A percentile compares a stretch with the other conserved stretches of the same genome.
Evolutionary conservation across 305 asterid genomes (phyloP).

Genomic region (Solanum hybrid): DNA sequence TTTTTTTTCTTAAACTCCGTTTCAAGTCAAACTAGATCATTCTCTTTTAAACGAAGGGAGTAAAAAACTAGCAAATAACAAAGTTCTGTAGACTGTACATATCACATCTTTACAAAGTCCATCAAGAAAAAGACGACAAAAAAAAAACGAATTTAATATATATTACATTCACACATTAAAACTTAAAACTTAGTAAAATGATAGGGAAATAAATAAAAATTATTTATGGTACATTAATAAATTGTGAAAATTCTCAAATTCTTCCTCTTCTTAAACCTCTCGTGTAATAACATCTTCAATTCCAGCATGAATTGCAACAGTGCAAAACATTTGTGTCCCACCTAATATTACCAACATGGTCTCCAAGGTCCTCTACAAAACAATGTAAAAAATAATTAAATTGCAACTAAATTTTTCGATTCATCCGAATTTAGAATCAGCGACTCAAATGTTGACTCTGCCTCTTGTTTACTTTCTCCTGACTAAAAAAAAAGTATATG

Average conservation of each 20-base stretch:
- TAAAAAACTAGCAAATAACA: not conserved
- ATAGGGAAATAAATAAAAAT: not conserved
- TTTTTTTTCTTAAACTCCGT: too few relatives aligned
- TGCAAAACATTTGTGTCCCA: slow-evolving; percentile 68
- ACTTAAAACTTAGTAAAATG: not conserved
- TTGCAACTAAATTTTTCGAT: not conserved
- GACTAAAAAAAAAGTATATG: not conserved
- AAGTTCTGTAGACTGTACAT: not conserved
- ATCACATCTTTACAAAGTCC: not conserved
- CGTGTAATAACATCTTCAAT: slow-evolving; percentile 18
- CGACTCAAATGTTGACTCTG: not conserved
- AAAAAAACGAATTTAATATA: not conserved
- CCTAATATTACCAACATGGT: slow-evolving; percentile 51
- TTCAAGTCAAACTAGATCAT: rapidly evolving
- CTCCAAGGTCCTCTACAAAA: slow-evolving; percentile 70
- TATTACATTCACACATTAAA: not conserved
- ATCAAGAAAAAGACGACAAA: not conserved
- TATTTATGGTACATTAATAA: not conserved
- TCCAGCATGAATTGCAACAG: slow-evolving; percentile 58
- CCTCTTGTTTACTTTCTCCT: not conserved
- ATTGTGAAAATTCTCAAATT: slow-evolving; percentile 1
- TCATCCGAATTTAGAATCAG: not conserved
- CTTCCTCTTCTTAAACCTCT: slow-evolving; percentile 9
- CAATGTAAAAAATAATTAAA: not conserved
- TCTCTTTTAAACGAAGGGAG: rapidly evolving